Base-by-base conservation (phyloP, 352 stramenopile species). In the Globisporangium radiosum region DNA sequence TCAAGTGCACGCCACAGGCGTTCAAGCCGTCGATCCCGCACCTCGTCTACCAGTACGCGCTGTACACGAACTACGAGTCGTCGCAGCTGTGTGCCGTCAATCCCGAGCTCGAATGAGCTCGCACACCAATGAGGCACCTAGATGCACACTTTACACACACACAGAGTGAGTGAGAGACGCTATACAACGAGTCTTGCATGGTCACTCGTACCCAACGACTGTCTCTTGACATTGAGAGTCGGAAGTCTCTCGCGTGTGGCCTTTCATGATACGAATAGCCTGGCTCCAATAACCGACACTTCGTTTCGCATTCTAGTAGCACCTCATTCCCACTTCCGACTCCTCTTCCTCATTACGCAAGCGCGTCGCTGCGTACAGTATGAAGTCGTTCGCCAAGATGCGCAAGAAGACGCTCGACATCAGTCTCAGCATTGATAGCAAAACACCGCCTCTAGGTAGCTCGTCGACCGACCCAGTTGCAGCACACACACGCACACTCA, bases 21-120 rank as follows among this genome's bases (percentile, higher is more conserved):
- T 98, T 98, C 67, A 85, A 87, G 54, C 93, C 94, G 2, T 92
- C 77, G 19, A 98, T 98, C 60, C 92, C 95, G 13, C 85, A 98
- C 71, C 79, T 98, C 17, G 90, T 98, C 49, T 98, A 98, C 71
- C 94, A 98, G 63, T 98, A 98, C 64, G 86, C 82, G 9, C 73
- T 97, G 7, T 98, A 85, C 64, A 78, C 85, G 54, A 98, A 98
- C 73, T 98, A 96, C 53, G 56, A 72, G n/a, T 93, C 85, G 0
- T 43, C 59, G 25, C 63, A 66, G n/a, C 73, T 97, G 17, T 63
- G 69, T 17, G 47, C 60, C 10, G 19, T 56, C 45, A 97, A 97
- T 50, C 81, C 83, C 0, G 90, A 97, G 59, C 72, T 97, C 25
- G 60, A 61, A 47, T 62, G 47, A 60, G 5, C n/a, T n/a, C 25